A percentile compares a stretch with the other conserved stretches of the same genome.
These are phyloP conservation scores for Picea glauca DNA, from an alignment of 75 land plant genomes.

Conservation along the genomic window DNA sequence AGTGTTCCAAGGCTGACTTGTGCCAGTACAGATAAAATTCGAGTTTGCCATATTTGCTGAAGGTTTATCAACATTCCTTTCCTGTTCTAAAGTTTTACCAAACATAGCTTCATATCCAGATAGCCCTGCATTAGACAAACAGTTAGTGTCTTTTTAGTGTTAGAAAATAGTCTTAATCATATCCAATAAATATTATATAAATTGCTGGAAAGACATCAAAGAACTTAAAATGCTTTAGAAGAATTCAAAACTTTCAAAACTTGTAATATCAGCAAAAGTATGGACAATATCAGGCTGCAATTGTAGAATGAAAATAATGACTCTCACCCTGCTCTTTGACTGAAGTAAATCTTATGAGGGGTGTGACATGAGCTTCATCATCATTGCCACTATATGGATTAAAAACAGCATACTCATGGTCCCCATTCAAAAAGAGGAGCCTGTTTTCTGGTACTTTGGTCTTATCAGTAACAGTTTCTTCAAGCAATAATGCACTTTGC, in stretches of 20 bases:
- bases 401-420: constrained; percentile 54
- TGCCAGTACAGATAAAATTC: constrained; percentile 13
- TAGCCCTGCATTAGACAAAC: constrained; percentile 16
- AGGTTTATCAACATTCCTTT: constrained; percentile 11
- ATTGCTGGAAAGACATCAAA: background rate
- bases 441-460: constrained; percentile 6
- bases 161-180: background rate
- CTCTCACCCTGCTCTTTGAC: constrained; percentile 39
- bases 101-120: constrained; percentile 61
- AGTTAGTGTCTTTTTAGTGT: background rate
- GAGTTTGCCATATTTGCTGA: constrained; percentile 18
- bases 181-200: background rate
- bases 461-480: constrained; percentile 1
- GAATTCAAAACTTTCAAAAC: background rate
- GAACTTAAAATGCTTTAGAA: background rate
- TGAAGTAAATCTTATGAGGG: background rate
- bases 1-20: constrained; percentile 46
- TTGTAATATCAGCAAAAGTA: background rate
- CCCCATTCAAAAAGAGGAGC: constrained; percentile 46
- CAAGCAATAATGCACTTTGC: background rate
- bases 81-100: constrained; percentile 39
- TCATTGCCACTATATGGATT: constrained; percentile 33
- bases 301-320: background rate
- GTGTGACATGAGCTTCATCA: background rate
- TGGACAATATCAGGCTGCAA: background rate